Percentiles rank a stretch among this genome's conserved stretches.
Conservation (phyloP, 805 yeast genomes). For the Wickerhamiella sorbophila region DNA sequence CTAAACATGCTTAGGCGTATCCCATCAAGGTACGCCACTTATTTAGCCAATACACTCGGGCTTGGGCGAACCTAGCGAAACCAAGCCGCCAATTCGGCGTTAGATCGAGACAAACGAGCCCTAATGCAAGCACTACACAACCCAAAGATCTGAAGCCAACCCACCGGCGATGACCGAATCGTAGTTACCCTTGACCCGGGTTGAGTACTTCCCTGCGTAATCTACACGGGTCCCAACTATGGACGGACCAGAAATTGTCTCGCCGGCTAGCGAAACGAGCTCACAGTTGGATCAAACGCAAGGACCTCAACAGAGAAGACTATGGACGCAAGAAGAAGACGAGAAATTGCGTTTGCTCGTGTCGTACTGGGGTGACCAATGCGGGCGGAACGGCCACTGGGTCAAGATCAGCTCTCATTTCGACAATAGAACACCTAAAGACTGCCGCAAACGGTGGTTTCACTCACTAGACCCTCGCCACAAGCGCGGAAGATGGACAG, state of each 20-base stretch:
- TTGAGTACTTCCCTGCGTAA: not conserved
- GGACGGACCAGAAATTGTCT: not conserved
- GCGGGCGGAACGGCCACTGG: conserved; percentile 33
- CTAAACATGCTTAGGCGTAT: too few species aligned
- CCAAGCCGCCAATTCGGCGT: too few species aligned
- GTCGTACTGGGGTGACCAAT: conserved; percentile 31
- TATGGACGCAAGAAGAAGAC: conserved; percentile 71
- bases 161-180: too few species aligned
- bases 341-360: conserved; percentile 31
- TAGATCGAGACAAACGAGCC: too few species aligned
- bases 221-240: not conserved
- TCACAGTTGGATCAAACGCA: conserved; percentile 2
- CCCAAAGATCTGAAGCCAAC: too few species aligned
- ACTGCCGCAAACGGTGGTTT: conserved; percentile 78
- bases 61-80: too few species aligned
- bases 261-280: not conserved
- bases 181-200: not conserved
- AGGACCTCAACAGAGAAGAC: not conserved
- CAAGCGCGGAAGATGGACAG: conserved; percentile 77
- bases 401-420: conserved; percentile 26
- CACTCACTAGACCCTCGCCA: conserved; percentile 72
- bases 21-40: too few species aligned
- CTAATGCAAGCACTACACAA: too few species aligned
- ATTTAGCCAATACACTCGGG: too few species aligned
- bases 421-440: conserved; percentile 48